Base-by-base conservation (phyloP, 768 basidiomycete genomes). In the Lactarius quietus region DNA sequence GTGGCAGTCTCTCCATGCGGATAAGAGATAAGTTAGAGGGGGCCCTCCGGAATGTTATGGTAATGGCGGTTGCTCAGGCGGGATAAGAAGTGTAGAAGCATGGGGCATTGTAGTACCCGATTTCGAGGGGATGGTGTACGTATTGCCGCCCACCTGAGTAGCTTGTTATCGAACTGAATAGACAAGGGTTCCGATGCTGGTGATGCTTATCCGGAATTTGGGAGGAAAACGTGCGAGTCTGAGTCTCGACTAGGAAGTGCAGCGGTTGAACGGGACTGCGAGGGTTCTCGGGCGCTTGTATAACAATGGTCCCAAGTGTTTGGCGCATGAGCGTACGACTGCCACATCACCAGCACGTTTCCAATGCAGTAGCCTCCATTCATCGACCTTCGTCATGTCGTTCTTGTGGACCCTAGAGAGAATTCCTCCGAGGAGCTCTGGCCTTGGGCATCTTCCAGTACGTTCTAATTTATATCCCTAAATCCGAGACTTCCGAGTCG, bases 231-330 rank as follows among this genome's bases (percentile, higher is more conserved):
- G n/a, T 10, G 9, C n/a, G n/a, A 23, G 3, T 10, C n/a, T 23
- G 48, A 48, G 23, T 14, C n/a, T 48, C n/a, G 45, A 48, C n/a
- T 45, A 28, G 29, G 15, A 53, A 33, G 33, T 33, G 48, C 23
- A 52, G 26, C 3, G 23, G 12, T 15, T 29, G 0, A 53, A 33
- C 39, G 55, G 36, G 56, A 66, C 65, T 48, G 65, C 51, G 65
- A 66, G 51, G 65, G 65, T 66, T 58, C 65, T 14, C 33, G 18
- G 28, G 51, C 6, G 18, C 26, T 17, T 33, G 18, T 33, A 3
- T 0, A 15, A 29, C 10, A n/a, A n/a, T n/a, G n/a, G 8, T 7
- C 59, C 48, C 59, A 17, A 56, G 43, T 7, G 36, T 38, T 55
- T 51, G 64, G 59, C 38, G 15, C 26, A 1, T 33, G n/a, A n/a